Evolutionary conservation across 169 alveolate genomes (phyloP).

Genomic region (Plasmodium coatneyi): DNA sequence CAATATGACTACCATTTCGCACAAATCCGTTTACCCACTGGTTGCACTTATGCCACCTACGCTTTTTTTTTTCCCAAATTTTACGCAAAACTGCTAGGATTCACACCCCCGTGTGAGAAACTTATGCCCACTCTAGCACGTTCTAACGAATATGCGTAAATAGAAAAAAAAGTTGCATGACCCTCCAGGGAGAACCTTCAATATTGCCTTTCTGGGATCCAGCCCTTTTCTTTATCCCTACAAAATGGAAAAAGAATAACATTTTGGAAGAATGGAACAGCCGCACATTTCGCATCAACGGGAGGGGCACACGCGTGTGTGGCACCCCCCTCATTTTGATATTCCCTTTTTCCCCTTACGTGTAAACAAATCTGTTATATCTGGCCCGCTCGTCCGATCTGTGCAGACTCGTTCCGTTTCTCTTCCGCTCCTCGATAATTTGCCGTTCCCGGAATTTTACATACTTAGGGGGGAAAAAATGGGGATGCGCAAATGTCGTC

Average conservation of each 20-base stretch:
- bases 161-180: neutral
- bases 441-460: constrained; percentile 64
- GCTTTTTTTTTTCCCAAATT: neutral
- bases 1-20: neutral
- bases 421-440: constrained; percentile 61
- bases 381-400: constrained; percentile 74
- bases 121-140: neutral
- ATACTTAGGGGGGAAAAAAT: constrained; percentile 21
- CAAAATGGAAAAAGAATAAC: neutral
- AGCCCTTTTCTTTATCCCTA: constrained; percentile 60
- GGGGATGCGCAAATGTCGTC: neutral
- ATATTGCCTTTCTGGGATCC: constrained; percentile 49
- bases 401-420: constrained; percentile 47
- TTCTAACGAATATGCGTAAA: neutral
- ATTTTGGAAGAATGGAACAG: neutral
- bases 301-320: neutral
- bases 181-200: neutral
- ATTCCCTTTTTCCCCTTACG: constrained; percentile 8
- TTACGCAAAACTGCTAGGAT: neutral
- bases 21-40: neutral
- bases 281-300: neutral
- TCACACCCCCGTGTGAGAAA: neutral
- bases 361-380: constrained; percentile 56
- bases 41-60: neutral
- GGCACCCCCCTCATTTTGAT: neutral